Evolutionary conservation across 1,284 basidiomycete genomes (phyloP), one percentile per base, ranked within the genome.

Genomic region (Athelia psychrophila): DNA sequence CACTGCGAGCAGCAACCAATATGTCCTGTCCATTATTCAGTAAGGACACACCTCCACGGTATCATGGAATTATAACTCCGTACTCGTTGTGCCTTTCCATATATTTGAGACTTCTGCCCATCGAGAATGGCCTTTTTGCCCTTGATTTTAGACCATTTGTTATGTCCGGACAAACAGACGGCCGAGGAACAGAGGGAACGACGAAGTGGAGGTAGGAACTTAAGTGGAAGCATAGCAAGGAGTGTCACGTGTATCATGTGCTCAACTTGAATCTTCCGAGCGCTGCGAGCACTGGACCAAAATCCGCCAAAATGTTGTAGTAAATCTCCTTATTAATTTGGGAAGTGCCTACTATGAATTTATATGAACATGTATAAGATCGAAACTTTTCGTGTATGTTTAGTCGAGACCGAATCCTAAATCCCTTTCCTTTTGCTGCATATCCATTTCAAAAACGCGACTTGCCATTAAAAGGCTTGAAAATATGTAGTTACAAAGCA

Each of bases 61-160:
- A 30, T 30, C 27, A 30, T 30, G 13, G 6, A 13, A 13, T 6
- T 30, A 13, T 8, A 42, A 42, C n/a, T 6, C 12, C 38, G n/a
- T 42, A 90, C 89, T 55, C 77, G 75, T 53, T 74, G 79, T 4
- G 83, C 76, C 58, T 76, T 82, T 38, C 79, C 76, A 51, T 83
- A 89, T 12, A 85, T 54, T 30, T 73, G 71, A 45, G 85, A 81
- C 63, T 83, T 86, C 61, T 83, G 79, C 2, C 76, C 74, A 64
- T 94, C 91, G 50, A 79, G 85, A 2, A 76, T 74, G 12, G 88
- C 91, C 62, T 94, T 94, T 61, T 79, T 81, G 55, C 90, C 81
- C 65, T 91, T 86, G 65, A 94, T 93, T 76, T 94, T 94, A 2
- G 90, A 91, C 91, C 91, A 94, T 85, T 42, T 42, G 38, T 42